Base-by-base conservation (phyloP, 2,329 filamentous ascomycete species). In the Fusarium camptoceras region DNA sequence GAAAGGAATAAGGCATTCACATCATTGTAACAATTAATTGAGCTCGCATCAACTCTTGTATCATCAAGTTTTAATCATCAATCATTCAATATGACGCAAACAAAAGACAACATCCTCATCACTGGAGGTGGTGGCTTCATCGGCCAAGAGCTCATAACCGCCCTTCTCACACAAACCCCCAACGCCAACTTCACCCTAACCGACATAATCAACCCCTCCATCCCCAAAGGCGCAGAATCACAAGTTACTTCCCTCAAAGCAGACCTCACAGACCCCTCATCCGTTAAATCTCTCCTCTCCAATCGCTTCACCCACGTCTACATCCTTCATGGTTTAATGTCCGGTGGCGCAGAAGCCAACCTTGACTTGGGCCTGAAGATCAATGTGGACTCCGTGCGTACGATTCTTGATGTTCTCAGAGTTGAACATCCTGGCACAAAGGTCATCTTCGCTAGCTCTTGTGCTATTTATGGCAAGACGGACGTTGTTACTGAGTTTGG, bases 101-200 rank as follows among this genome's bases (percentile, higher is more conserved):
- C 47, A 27, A 58, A 60, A 24, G 59, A 74, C 9, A 24, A 53
- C 1, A 82, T 91, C 39, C 84, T 91, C 72, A 89, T 91, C 69
- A 91, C 89, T 6, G 89, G 89, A 20, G 88, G 84, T 8, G 86
- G 86, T 50, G 89, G 89, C 61, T 91, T 91, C 75, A 86, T 91
- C 54, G 88, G 89, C 73, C 88, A 90, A 76, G 83, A 87, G 41
- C 83, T 91, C n/a, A 85, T 87, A 3, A 81, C 82, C 57, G 83
- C 87, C 31, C 82, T 91, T 3, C 79, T 91, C 27, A 79, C 83
- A 27, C 73, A 76, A 3, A 72, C 75, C 16, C 61, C 71, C 8
- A 58, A 66, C 2, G 59, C 83, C 20, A 79, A 82, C 54, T 78
- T 91, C 56, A 83, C 84, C 46, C 79, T 90, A 30, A 88, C 86